Base-by-base conservation (phyloP, 139 green algal genomes). In the Zygnema cylindricum region DNA sequence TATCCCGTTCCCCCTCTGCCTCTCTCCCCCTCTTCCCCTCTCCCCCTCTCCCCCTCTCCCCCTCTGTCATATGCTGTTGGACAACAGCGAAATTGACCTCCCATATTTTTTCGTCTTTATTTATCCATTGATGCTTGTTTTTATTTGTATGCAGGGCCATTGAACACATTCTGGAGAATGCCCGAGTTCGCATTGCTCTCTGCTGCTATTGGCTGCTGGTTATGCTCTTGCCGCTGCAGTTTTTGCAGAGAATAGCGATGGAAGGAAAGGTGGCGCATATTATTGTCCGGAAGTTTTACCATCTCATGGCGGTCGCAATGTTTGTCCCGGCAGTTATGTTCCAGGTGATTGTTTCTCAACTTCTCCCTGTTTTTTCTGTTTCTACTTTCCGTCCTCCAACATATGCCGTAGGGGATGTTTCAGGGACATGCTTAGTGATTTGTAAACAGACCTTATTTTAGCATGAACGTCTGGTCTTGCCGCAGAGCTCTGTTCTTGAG, bases 261-360 rank as follows among this genome's bases (percentile, higher is more conserved):
- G 30, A 71, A 11, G 32, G 30, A 2, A 1, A 88, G 71, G 36
- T 89, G 76, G 36, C 84, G 11, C 73, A 69, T 38, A 89, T 89
- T 41, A 71, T 89, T 7, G 75, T 89, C n/a, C 71, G 84, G 7
- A 89, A 89, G 76, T 63, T 11, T 16, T 89, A 88, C 40, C 84
- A 89, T 25, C 36, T 86, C n/a, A 69, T 89, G 84, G 84, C 84
- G 2, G 35, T 55, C 11, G 75, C 76, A 23, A 89, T 89, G 84
- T 89, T 89, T 39, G 73, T 88, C 7, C 84, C 84, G 21, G 84
- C 84, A 1, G 73, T 89, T 32, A 1, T 88, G 2, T 7, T 88
- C 33, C 75, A 89, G 75, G 84, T 89, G 30, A 21, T 22, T 42
- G 3, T 7, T 84, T 38, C 25, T 84, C 38, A 54, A 84, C n/a